Percentiles rank a stretch among this genome's conserved stretches.
These are phyloP conservation scores for Fimicolochytrium jonesii DNA, from an alignment of 192 early-diverging fungal species.

Conservation along the genomic window DNA sequence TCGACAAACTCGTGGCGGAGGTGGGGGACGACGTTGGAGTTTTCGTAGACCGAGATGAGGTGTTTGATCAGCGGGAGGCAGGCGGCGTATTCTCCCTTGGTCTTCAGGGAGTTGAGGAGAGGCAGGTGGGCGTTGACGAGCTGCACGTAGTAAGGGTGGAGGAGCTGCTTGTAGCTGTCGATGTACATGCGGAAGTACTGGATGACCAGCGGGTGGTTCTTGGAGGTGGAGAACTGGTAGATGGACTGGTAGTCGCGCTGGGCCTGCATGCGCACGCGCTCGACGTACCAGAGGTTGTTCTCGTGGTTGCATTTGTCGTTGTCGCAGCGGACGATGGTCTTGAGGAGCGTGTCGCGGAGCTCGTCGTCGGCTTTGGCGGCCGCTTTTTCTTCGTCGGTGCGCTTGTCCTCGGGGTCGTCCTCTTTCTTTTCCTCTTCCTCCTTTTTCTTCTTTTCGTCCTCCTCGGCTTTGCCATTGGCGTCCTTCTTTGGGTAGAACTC, in stretches of 20 bases:
- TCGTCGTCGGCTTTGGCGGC: constrained; percentile 10
- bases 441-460: not conserved
- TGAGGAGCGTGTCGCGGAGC: constrained; percentile 10
- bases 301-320: constrained; percentile 33
- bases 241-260: constrained; percentile 40
- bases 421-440: constrained; percentile 1
- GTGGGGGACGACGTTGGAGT: constrained; percentile 43
- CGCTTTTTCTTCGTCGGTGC: constrained; percentile 49
- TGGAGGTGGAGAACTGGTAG: not conserved
- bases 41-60: constrained; percentile 46
- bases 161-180: constrained; percentile 42
- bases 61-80: constrained; percentile 37
- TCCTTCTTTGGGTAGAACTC: constrained; percentile 21
- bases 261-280: constrained; percentile 34
- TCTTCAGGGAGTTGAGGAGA: constrained; percentile 35
- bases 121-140: constrained; percentile 41
- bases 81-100: constrained; percentile 26
- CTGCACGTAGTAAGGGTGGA: constrained; percentile 55
- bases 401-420: constrained; percentile 6
- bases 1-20: constrained; percentile 59
- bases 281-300: constrained; percentile 2
- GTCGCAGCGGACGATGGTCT: constrained; percentile 51
- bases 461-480: constrained; percentile 29
- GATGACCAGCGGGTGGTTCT: constrained; percentile 2
- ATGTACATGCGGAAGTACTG: constrained; percentile 45